Evolutionary conservation across 257 asterid species (phyloP).

Genomic region (Cinchona pubescens): DNA sequence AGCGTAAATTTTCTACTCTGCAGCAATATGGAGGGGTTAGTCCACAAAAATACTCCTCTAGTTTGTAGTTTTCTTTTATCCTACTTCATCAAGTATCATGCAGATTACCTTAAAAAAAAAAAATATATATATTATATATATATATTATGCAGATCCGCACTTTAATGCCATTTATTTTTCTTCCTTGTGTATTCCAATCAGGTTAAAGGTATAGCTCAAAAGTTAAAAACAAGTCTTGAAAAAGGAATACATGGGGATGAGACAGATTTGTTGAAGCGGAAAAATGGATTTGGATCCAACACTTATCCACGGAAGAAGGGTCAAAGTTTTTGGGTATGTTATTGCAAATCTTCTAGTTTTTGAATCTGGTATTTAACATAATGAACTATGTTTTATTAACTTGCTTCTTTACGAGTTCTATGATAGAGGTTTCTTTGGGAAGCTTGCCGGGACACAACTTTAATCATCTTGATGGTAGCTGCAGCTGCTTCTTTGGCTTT

Average conservation of each 20-base stretch:
- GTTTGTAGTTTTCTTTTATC: not conserved
- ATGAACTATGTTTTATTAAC: conserved; percentile 12
- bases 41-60: conserved; percentile 21
- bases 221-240: conserved; percentile 56
- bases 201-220: conserved; percentile 72
- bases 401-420: conserved; percentile 9
- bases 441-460: conserved; percentile 87
- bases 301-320: conserved; percentile 97
- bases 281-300: conserved; percentile 80
- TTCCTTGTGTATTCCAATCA: conserved; percentile 27
- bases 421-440: conserved; percentile 88
- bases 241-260: conserved; percentile 79
- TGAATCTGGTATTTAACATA: not conserved
- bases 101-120: too few species aligned
- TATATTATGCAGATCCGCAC: too few species aligned
- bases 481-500: conserved; percentile 97
- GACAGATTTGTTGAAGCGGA: conserved; percentile 51
- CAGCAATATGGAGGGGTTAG: conserved; percentile 90
- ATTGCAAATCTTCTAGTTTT: not conserved
- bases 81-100: not conserved
- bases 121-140: too few species aligned
- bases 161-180: not conserved
- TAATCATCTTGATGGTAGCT: conserved; percentile 92
- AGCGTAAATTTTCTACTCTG: conserved; percentile 50
- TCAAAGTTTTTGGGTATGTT: conserved; percentile 73